Evolutionary conservation across 176 grass and related monocot species (phyloP).

Genomic region (Bothriochloa decipiens): DNA sequence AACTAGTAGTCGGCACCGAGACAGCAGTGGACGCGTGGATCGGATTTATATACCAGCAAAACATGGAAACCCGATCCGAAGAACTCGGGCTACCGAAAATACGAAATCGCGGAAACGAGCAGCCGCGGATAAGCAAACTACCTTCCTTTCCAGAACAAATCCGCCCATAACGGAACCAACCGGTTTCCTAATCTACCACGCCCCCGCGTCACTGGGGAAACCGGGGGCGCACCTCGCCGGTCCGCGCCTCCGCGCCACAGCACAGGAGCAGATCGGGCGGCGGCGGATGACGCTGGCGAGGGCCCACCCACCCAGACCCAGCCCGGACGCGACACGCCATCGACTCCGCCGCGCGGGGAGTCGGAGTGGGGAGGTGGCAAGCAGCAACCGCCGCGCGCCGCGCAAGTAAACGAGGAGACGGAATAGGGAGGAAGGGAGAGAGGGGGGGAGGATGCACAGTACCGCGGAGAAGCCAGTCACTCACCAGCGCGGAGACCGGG

Average conservation of each 20-base stretch:
- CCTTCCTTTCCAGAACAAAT: slow-evolving; percentile 28
- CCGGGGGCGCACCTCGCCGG: not conserved
- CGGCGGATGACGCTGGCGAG: not conserved
- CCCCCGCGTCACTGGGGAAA: not conserved
- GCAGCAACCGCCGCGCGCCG: not conserved
- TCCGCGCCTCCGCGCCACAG: not conserved
- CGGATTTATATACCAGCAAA: not conserved
- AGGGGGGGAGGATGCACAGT: not conserved
- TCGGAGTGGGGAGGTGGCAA: not conserved
- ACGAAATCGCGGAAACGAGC: not conserved
- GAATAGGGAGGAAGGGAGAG: not conserved
- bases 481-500: slow-evolving; percentile 14
- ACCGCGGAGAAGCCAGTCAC: not conserved
- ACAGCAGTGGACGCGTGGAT: not conserved
- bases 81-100: not conserved
- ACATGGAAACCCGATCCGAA: not conserved
- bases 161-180: slow-evolving; percentile 12
- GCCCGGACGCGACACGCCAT: not conserved
- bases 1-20: not conserved
- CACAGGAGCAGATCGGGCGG: slow-evolving; percentile 12
- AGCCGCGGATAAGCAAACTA: slow-evolving; percentile 15
- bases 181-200: slow-evolving; percentile 45
- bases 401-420: not conserved
- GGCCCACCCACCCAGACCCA: not conserved
- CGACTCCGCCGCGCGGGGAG: not conserved